Conservation (phyloP, 1,284 basidiomycete genomes). For the Athelia sp. region DNA sequence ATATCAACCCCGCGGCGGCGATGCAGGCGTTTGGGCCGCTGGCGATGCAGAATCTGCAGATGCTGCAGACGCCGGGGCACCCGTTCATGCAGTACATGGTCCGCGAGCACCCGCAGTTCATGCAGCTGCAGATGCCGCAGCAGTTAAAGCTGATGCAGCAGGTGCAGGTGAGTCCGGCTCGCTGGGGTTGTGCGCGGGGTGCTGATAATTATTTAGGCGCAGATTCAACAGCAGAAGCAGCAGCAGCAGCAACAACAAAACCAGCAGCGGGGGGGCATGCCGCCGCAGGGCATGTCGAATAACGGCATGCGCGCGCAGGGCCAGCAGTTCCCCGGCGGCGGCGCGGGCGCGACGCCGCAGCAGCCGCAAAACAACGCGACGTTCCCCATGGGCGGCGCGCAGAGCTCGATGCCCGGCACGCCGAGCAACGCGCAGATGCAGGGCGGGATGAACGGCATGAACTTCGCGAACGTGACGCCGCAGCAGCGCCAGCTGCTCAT, state of each 20-base stretch:
- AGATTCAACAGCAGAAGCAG: constrained; percentile 14
- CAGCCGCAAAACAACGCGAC: constrained; percentile 2
- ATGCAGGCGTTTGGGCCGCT: constrained; percentile 23
- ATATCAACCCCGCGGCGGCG: constrained; percentile 5
- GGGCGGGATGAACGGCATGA: constrained; percentile 24
- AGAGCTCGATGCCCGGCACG: too few species aligned
- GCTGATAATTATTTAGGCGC: constrained; percentile 8
- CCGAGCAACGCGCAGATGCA: constrained; percentile 16
- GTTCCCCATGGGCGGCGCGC: too few species aligned
- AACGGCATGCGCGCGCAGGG: constrained; percentile 11
- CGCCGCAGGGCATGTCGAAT: constrained; percentile 16
- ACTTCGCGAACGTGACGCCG: constrained; percentile 27
- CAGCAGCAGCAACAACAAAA: constrained; percentile 21
- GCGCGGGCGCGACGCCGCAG: constrained; percentile 16
- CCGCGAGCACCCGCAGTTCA: constrained; percentile 48
- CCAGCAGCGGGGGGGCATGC: constrained; percentile 10
- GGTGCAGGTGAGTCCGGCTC: constrained; percentile 40
- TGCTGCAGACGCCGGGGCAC: constrained; percentile 52
- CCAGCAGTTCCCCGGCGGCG: constrained; percentile 7
- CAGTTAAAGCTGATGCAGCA: constrained; percentile 56
- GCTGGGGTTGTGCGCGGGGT: constrained; percentile 2
- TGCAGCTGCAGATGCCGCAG: constrained; percentile 39
- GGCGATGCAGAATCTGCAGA: constrained; percentile 39
- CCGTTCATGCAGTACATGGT: constrained; percentile 53
- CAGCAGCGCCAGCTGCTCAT: constrained; percentile 39